Evolutionary conservation across 31 red algal species (phyloP).

Genomic region (Asparagopsis taxiformis): DNA sequence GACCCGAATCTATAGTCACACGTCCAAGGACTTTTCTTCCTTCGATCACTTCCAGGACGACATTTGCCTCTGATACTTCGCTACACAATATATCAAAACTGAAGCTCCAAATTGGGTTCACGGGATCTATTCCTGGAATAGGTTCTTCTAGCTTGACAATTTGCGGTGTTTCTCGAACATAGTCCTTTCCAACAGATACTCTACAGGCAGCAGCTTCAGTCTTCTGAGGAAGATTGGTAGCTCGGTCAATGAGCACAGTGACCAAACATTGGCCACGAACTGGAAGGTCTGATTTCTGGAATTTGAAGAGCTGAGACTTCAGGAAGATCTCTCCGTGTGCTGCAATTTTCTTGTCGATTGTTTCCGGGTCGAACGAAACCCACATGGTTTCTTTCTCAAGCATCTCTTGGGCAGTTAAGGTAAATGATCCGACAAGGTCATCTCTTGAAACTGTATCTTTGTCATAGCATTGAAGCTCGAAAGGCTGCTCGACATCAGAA

Average conservation of each 20-base stretch:
- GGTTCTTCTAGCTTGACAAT: slow-evolving; percentile 23
- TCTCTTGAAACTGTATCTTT: slow-evolving; percentile 54
- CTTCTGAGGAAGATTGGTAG: slow-evolving; percentile 37
- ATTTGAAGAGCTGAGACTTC: slow-evolving; percentile 21
- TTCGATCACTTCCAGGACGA: slow-evolving; percentile 32
- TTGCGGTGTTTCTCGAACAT: slow-evolving; percentile 23
- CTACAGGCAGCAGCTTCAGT: slow-evolving; percentile 52
- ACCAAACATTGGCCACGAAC: slow-evolving; percentile 44
- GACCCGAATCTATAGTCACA: slow-evolving; percentile 18
- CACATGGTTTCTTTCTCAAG: slow-evolving; percentile 25
- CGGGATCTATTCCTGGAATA: slow-evolving; percentile 58
- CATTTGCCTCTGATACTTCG: slow-evolving; percentile 23
- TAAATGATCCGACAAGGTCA: slow-evolving; percentile 50
- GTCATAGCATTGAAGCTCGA: slow-evolving; percentile 57
- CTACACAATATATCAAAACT: slow-evolving; percentile 58
- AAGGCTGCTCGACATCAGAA: slow-evolving; percentile 52
- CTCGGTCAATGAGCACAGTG: slow-evolving; percentile 58
- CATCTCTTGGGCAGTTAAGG: slow-evolving; percentile 34
- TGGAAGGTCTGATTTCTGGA: slow-evolving; percentile 8
- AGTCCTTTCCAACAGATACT: slow-evolving; percentile 28
- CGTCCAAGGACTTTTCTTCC: slow-evolving; percentile 31
- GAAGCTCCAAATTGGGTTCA: slow-evolving; percentile 65
- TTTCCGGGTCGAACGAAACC: slow-evolving; percentile 9
- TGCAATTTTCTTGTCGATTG: slow-evolving; percentile 36
- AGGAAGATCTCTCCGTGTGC: slow-evolving; percentile 49